phyloP scores from a whole-genome alignment of 2,329 filamentous ascomycete genomes.

The Diaporthe aspalathi region DNA sequence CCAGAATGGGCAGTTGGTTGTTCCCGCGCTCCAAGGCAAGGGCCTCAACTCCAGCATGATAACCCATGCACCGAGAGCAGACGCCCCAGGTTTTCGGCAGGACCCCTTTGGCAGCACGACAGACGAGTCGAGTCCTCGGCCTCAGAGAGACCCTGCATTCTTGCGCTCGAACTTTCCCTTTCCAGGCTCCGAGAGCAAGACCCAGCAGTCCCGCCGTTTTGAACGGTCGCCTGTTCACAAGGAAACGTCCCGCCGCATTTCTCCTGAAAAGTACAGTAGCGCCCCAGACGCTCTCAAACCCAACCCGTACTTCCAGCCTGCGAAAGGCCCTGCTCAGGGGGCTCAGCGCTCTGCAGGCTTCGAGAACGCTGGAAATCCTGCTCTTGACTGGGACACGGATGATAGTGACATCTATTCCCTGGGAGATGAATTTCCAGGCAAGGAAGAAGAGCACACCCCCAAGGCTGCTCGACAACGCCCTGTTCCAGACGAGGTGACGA shows the following conservation, averaged over 20 bases:
- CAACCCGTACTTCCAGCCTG: slow-evolving; percentile 29
- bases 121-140: slow-evolving; percentile 32
- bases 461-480: slow-evolving; percentile 29
- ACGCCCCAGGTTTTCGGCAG: slow-evolving; percentile 24
- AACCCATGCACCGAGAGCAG: slow-evolving; percentile 36
- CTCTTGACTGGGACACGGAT: slow-evolving; percentile 43
- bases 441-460: slow-evolving; percentile 45
- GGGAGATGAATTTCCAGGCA: slow-evolving; percentile 45
- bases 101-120: slow-evolving; percentile 37
- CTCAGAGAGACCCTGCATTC: slow-evolving; percentile 26
- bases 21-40: slow-evolving; percentile 2
- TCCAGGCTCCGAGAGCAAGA: slow-evolving; percentile 50
- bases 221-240: slow-evolving; percentile 35
- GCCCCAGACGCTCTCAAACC: slow-evolving; percentile 37
- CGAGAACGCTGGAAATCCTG: slow-evolving; percentile 43
- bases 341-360: slow-evolving; percentile 45
- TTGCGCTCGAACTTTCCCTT: slow-evolving; percentile 50
- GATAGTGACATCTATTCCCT: slow-evolving; percentile 45
- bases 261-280: slow-evolving; percentile 43
- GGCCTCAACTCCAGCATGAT: slow-evolving; percentile 37
- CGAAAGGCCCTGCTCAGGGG: slow-evolving; percentile 42
- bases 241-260: slow-evolving; percentile 37
- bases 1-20: slow-evolving; percentile 31
- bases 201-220: slow-evolving; percentile 41
- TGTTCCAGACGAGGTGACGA: slow-evolving; percentile 38